Conservation (phyloP, 2,329 filamentous ascomycete genomes). For the Xylariales sp. region DNA sequence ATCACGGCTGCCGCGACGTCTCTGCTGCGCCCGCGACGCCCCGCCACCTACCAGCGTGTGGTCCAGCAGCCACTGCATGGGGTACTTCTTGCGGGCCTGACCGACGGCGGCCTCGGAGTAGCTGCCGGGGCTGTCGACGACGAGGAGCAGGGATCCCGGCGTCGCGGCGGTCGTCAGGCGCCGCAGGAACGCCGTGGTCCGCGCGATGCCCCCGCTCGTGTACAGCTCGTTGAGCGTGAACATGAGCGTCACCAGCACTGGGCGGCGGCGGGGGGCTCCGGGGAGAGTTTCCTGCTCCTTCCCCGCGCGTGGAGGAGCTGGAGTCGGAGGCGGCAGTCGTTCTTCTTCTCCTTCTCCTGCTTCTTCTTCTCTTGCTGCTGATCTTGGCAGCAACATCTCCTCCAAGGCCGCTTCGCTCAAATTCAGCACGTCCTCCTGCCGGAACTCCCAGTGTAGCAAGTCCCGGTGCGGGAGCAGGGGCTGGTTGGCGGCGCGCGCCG, state of each 20-base stretch:
- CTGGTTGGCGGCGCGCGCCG: slow-evolving; percentile 37
- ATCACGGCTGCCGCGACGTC: not conserved
- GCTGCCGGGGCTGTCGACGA: slow-evolving; percentile 89
- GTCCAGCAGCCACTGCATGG: slow-evolving; percentile 90
- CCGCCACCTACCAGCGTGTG: slow-evolving; percentile 60
- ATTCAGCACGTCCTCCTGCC: slow-evolving; percentile 45
- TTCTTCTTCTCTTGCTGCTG: too few relatives aligned
- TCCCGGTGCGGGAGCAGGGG: slow-evolving; percentile 34
- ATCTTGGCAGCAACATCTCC: not conserved
- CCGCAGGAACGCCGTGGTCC: slow-evolving; percentile 74
- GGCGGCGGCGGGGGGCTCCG: slow-evolving; percentile 23
- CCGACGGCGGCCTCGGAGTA: slow-evolving; percentile 80
- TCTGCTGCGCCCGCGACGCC: not conserved
- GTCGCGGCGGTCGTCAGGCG: slow-evolving; percentile 56
- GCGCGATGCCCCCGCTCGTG: slow-evolving; percentile 64
- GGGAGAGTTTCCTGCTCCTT: too few relatives aligned
- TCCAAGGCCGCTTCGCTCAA: not conserved
- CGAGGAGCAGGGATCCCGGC: slow-evolving; percentile 65
- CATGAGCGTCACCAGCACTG: slow-evolving; percentile 71
- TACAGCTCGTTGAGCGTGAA: slow-evolving; percentile 98
- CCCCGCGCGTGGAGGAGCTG: too few relatives aligned
- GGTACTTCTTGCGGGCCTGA: slow-evolving; percentile 63
- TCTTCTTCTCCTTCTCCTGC: too few relatives aligned
- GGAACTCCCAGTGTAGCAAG: slow-evolving; percentile 36
- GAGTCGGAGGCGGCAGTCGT: too few relatives aligned